Percentiles rank a stretch among this genome's conserved stretches.
These are phyloP conservation scores for Hibiscus tridactylites DNA, from an alignment of 345 rosid species.

Conservation along the genomic window DNA sequence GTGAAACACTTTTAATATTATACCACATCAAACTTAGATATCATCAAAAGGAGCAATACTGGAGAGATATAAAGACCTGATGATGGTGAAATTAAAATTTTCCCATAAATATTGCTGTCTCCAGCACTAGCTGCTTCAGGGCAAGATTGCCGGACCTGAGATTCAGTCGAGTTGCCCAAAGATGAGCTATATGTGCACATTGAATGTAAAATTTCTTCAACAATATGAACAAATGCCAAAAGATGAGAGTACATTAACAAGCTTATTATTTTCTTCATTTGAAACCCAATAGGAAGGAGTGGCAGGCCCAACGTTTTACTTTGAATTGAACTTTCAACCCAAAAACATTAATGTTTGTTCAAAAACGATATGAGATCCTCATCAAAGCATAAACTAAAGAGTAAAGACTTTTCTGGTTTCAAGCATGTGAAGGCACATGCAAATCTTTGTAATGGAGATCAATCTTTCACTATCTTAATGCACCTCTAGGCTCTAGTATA, in stretches of 20 bases:
- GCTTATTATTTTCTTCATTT: too few species aligned
- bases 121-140: conserved; percentile 41
- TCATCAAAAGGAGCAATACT: too few species aligned
- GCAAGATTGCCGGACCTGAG: conserved; percentile 11
- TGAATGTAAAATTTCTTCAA: conserved; percentile 7
- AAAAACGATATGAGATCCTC: background rate
- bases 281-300: background rate
- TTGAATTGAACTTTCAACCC: background rate
- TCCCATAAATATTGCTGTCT: conserved; percentile 28
- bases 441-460: background rate
- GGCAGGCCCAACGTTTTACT: background rate
- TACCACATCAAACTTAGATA: too few species aligned
- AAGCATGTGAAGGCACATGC: conserved; percentile 1
- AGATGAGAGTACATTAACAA: background rate
- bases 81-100: conserved; percentile 17
- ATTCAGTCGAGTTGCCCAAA: conserved; percentile 32
- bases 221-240: background rate
- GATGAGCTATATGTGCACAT: conserved; percentile 31
- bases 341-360: background rate
- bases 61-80: conserved; percentile 24
- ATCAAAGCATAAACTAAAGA: background rate
- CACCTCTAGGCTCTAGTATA: background rate
- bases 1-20: too few species aligned
- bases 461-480: background rate
- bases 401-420: background rate